Evolutionary conservation across 345 rosid species (phyloP), one percentile per base, ranked within the genome.

Genomic region (Conringia planisiliqua): DNA sequence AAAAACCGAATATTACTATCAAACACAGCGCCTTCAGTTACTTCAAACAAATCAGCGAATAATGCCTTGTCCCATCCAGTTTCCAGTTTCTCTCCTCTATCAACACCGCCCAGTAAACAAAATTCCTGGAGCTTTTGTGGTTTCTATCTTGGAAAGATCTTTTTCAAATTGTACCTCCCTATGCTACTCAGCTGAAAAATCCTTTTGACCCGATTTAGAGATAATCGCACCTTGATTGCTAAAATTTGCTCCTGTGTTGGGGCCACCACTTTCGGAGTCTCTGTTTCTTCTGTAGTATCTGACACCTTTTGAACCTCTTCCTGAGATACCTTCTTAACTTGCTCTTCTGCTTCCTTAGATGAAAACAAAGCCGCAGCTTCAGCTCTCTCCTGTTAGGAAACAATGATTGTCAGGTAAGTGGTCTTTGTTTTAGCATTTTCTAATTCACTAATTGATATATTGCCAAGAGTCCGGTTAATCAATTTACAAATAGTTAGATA

Each of bases 181-280:
- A 26, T 10, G 56, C 57, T 40, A 32, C 59, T 35, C 33, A 47
- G 44, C 18, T 46, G 63, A 20, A 52, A 50, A 38, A 60, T 10
- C 6, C 7, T 36, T 16, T 20, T n/a, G 51, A 48, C 7, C 13
- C 1, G 2, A 62, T 11, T 33, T 3, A 62, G 43, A 73, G 63
- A 64, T 73, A 30, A 27, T 2, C 64, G 40, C 82, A 96, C 99
- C 99, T 92, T 96, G 78, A 96, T 96, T 2, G 98, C 97, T 72
- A 88, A 71, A 70, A 96, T 90, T 78, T 96, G 96, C 85, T 96
- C 98, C 6, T 87, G 93, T 40, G 99, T 96, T 6, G 99, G 97
- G 47, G 93, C 89, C 71, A 89, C 91, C 78, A 89, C 84, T 84
- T 89, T 86, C 1, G 90, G 97, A 65, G 69, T 75, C 74, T 83